Evolutionary conservation across 495 filamentous ascomycete species (phyloP), one percentile per base, ranked within the genome.

Genomic region (Astrothelium subdiscretum): DNA sequence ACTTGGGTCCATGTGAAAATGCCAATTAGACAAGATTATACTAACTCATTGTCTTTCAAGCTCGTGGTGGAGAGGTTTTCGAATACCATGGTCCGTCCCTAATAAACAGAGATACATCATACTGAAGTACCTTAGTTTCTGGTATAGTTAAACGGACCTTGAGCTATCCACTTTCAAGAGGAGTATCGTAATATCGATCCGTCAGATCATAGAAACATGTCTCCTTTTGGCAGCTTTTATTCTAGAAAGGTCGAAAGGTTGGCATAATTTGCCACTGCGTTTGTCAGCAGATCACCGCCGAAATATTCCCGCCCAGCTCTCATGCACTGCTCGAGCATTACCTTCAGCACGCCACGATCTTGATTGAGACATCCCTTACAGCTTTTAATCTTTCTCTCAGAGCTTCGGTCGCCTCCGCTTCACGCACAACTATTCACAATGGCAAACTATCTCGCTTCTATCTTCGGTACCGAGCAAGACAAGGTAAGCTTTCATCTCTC

Each of bases 391-490:
- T n/a, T 11, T 54, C 24, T 26, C 24, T n/a, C 24, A 48, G 3
- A 48, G 18, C 42, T 48, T 48, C 42, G 3, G n/a, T n/a, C 13
- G 42, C 18, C 42, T n/a, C 42, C 42, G 15, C 35, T 18, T 8
- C 18, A 10, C 20, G 4, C 20, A 26, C 24, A 54, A 35, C 24
- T 8, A 35, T 15, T 26, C 73, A 78, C 57, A 73, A 87, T 87
- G 83, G 92, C 92, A 73, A 97, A 96, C 84, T 98, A 97, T 73
- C 91, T 98, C 74, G 94, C 94, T 73, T 95, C 90, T 71, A 98
- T 98, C 79, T 98, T 98, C 83, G 94, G 94, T 70, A 98, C 94
- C 8, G 95, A 98, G 80, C 95, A 97, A 74, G 94, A 98, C 85
- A 98, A 97, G 74, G 87, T 80, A 74, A 24, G 66, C 31, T 6